Evolutionary conservation across 2,329 filamentous ascomycete genomes (phyloP).

Genomic region (Leptographium lundbergii): DNA sequence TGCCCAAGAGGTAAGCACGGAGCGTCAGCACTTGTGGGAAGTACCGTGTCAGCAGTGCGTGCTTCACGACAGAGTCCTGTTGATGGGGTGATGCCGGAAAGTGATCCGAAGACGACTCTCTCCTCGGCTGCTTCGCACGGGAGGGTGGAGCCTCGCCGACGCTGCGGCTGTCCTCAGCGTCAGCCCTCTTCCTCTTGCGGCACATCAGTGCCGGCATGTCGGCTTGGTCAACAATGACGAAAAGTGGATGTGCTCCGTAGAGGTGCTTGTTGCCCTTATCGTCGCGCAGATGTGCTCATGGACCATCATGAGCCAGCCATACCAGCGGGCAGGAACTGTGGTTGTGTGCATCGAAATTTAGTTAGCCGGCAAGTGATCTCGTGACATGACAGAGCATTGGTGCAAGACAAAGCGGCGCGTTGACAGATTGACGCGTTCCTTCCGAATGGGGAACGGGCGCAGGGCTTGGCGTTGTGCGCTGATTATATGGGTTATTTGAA

Average conservation of each 20-base stretch:
- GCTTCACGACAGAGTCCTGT: slow-evolving; percentile 19
- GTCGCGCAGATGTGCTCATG: background rate
- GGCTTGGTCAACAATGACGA: background rate
- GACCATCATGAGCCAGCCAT: too few species aligned
- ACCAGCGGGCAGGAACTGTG: background rate
- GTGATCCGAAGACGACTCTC: background rate
- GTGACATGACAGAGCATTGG: background rate
- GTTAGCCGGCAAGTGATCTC: background rate
- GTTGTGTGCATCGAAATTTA: background rate
- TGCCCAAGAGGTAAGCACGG: slow-evolving; percentile 55
- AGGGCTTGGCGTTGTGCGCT: background rate
- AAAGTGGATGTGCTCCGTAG: background rate
- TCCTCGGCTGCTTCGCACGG: background rate
- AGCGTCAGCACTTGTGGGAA: slow-evolving; percentile 55
- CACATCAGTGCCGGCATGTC: background rate
- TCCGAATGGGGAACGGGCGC: background rate
- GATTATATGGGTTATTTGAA: background rate
- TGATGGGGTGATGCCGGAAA: background rate
- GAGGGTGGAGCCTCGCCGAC: background rate
- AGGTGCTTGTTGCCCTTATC: too few species aligned
- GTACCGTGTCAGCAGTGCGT: slow-evolving; percentile 55
- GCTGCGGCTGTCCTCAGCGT: background rate
- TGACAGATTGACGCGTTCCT: background rate
- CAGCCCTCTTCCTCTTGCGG: background rate
- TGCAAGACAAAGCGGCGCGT: background rate